These are phyloP conservation scores for Candida neerlandica DNA, from an alignment of 1,139 yeast genomes.

Conservation along the genomic window DNA sequence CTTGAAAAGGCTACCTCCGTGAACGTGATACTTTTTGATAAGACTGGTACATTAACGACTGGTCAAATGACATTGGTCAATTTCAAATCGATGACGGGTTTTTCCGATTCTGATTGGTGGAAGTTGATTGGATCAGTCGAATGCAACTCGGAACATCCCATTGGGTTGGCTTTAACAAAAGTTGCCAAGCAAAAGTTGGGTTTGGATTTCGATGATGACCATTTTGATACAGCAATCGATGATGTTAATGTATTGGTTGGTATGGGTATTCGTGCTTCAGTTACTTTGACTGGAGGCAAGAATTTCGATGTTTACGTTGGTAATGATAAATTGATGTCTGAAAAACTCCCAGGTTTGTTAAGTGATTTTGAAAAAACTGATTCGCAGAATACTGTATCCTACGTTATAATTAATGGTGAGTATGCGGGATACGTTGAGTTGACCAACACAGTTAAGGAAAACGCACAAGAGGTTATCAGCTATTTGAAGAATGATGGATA, in stretches of 20 bases:
- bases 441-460: conserved; percentile 68
- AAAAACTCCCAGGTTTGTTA: conserved; percentile 16
- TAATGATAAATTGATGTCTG: conserved; percentile 49
- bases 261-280: conserved; percentile 63
- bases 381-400: conserved; percentile 35
- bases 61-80: conserved; percentile 71
- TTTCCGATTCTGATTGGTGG: conserved; percentile 49
- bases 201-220: conserved; percentile 37
- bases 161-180: conserved; percentile 67
- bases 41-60: conserved; percentile 91
- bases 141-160: conserved; percentile 81
- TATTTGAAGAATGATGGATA: conserved; percentile 57
- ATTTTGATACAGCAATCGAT: conserved; percentile 29
- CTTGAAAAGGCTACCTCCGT: conserved; percentile 73
- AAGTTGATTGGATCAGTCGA: conserved; percentile 65
- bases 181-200: conserved; percentile 30
- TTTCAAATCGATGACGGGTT: conserved; percentile 11
- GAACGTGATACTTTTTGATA: conserved; percentile 79
- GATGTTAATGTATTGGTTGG: conserved; percentile 65
- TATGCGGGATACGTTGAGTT: conserved; percentile 69
- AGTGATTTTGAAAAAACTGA: conserved; percentile 14
- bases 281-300: conserved; percentile 22
- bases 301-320: conserved; percentile 55
- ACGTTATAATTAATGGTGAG: conserved; percentile 53
- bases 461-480: conserved; percentile 61